These are phyloP conservation scores for Dothistroma pini DNA, from an alignment of 2,329 filamentous ascomycete genomes.

Conservation along the genomic window DNA sequence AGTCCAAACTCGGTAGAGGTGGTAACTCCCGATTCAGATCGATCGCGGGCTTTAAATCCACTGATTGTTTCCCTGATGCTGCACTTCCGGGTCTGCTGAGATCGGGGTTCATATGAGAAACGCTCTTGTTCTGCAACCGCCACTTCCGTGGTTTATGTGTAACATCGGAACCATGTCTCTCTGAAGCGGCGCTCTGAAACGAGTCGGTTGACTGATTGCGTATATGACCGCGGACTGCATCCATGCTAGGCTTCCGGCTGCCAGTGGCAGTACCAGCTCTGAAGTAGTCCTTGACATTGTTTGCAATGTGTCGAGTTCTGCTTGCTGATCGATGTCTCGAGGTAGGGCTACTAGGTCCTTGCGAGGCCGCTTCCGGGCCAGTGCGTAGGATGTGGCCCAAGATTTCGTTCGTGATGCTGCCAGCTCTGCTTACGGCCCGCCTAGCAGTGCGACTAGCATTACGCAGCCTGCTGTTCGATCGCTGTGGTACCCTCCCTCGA, in stretches of 20 bases:
- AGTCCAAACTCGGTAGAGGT: constrained; percentile 46
- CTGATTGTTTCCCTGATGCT: constrained; percentile 1
- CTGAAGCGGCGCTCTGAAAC: constrained; percentile 22
- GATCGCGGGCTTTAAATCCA: constrained; percentile 24
- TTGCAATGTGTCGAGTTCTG: constrained; percentile 14
- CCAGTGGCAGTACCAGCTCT: constrained; percentile 32
- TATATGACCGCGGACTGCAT: constrained; percentile 30
- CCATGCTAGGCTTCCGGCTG: constrained; percentile 29
- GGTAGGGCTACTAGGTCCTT: constrained; percentile 7
- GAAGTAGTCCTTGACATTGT: constrained; percentile 39
- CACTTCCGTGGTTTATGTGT: constrained; percentile 11
- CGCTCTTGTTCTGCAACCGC: constrained; percentile 15
- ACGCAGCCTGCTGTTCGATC: constrained; percentile 18
- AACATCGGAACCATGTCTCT: constrained; percentile 17
- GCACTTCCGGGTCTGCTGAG: constrained; percentile 8
- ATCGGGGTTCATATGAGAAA: constrained; percentile 12
- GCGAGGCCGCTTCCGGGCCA: constrained; percentile 5
- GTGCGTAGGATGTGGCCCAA: constrained; percentile 16
- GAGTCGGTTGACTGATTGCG: constrained; percentile 27
- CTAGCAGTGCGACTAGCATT: constrained; percentile 18
- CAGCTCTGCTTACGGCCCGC: constrained; percentile 21
- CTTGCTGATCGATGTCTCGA: constrained; percentile 15
- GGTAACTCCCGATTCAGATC: constrained; percentile 49
- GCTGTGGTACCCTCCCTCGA: constrained; percentile 12
- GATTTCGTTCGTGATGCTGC: constrained; percentile 23